phyloP scores from a whole-genome alignment of 768 basidiomycete species.

The Tephrocybe sp. region DNA sequence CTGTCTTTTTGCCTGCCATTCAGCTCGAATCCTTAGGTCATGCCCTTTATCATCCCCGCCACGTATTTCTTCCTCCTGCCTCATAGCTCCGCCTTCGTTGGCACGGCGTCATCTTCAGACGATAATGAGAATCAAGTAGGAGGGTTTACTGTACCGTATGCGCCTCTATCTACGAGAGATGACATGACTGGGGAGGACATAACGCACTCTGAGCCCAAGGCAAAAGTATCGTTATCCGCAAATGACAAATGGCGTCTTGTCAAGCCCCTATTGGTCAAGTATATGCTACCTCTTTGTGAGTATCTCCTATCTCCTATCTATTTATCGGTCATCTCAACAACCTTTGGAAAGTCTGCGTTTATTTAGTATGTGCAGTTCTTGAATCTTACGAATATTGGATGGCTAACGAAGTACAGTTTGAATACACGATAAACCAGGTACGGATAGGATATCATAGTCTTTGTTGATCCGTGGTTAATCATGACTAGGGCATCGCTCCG shows the following conservation, averaged over 20 bases:
- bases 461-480: not conserved
- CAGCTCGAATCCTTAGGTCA: constrained; percentile 44
- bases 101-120: constrained; percentile 29
- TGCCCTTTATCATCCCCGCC: constrained; percentile 79
- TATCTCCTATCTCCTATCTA: constrained; percentile 15
- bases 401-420: constrained; percentile 48
- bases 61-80: constrained; percentile 82
- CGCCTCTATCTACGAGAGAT: constrained; percentile 37
- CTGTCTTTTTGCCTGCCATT: not conserved
- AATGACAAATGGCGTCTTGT: constrained; percentile 81
- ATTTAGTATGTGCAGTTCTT: constrained; percentile 34
- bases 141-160: constrained; percentile 34
- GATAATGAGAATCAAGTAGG: constrained; percentile 35
- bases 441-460: constrained; percentile 5
- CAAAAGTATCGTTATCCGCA: constrained; percentile 51
- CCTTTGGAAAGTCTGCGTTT: constrained; percentile 33
- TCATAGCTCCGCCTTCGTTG: constrained; percentile 45
- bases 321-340: not conserved
- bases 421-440: constrained; percentile 90
- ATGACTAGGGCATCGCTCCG: constrained; percentile 74
- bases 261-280: constrained; percentile 72
- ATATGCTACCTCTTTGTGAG: constrained; percentile 94
- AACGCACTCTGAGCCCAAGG: constrained; percentile 33
- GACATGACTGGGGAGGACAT: constrained; percentile 42
- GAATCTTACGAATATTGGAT: not conserved